Evolutionary conservation across 768 basidiomycete species (phyloP).

Genomic region (Boletus rufocinnamomeus): DNA sequence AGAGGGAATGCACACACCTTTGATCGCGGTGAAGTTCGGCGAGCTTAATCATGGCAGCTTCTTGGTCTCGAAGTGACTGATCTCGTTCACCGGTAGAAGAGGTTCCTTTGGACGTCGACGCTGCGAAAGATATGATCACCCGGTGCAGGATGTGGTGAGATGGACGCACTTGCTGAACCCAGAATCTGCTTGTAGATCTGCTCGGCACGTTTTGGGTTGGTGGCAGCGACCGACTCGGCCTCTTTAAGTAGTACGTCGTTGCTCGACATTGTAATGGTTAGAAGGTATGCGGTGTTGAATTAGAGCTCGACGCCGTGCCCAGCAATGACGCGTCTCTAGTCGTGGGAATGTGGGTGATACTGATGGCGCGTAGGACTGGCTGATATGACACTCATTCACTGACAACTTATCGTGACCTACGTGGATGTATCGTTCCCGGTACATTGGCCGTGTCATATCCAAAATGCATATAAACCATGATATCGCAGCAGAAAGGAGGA

Average conservation of each 20-base stretch:
- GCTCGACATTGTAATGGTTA: slow-evolving; percentile 23
- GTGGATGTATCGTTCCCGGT: too few species aligned
- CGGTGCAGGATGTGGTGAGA: not conserved
- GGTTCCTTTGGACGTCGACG: slow-evolving; percentile 37
- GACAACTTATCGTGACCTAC: too few species aligned
- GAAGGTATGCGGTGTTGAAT: not conserved
- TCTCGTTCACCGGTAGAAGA: slow-evolving; percentile 46
- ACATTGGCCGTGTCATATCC: too few species aligned
- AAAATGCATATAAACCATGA: too few species aligned
- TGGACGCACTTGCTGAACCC: slow-evolving; percentile 36
- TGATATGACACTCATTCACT: too few species aligned
- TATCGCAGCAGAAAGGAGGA: too few species aligned
- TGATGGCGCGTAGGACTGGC: too few species aligned
- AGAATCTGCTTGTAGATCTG: slow-evolving; percentile 74
- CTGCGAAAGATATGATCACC: slow-evolving; percentile 14
- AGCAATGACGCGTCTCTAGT: slow-evolving; percentile 27
- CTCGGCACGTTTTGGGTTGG: slow-evolving; percentile 66
- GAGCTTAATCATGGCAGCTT: slow-evolving; percentile 80
- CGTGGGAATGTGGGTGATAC: slow-evolving; percentile 22
- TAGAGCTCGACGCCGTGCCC: not conserved
- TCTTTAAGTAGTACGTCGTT: slow-evolving; percentile 37
- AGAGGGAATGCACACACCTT: slow-evolving; percentile 51
- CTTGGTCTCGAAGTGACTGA: slow-evolving; percentile 76
- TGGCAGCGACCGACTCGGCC: slow-evolving; percentile 49
- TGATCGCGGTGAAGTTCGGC: slow-evolving; percentile 86